Evolutionary conservation across 2,329 filamentous ascomycete genomes (phyloP), one percentile per base, ranked within the genome.

Genomic region (Alternaria triticina): DNA sequence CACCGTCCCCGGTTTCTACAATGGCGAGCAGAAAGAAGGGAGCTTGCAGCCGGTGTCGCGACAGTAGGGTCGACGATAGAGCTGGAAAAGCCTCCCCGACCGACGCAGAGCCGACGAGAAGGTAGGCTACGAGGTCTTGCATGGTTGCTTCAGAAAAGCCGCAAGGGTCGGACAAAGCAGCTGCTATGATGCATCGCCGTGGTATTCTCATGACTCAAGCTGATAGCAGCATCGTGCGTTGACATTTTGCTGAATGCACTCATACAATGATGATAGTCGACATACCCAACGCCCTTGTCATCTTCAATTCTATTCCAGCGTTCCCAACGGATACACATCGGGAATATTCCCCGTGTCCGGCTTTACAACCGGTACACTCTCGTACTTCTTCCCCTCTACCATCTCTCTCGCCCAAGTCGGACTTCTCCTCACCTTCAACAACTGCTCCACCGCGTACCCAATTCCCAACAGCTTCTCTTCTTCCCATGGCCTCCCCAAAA

Each of bases 401-500:
- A 65, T 72, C 55, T 76, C 65, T 64, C 74, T 80, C 22, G 83
- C 83, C 79, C 84, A 85, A 4, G 59, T 55, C 13, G 87, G 87
- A 62, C 80, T 75, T 68, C 70, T 83, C 62, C 86, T 82, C 22
- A 84, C 76, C 61, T 83, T 80, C 22, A 81, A 75, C 49, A 86
- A 68, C 47, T 78, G 73, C 69, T 87, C 84, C 25, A 89, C 79
- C 49, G 79, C 74, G 60, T 81, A 84, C n/a, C 86, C 88, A 33
- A 89, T 82, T 46, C 81, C 80, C 50, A 90, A 72, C 64, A 90
- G 73, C 67, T 82, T 83, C 43, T 79, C 80, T 68, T 91, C 89
- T 3, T 76, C 82, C 82, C 86, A 89, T 5, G 84, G 84, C 62
- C 80, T 70, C 0, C 89, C 88, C 61, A 91, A 71, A 22, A 91